Evolutionary conservation across 306 rosid genomes (phyloP), one percentile per base, ranked within the genome.

Genomic region (Dalbergia oliveri): DNA sequence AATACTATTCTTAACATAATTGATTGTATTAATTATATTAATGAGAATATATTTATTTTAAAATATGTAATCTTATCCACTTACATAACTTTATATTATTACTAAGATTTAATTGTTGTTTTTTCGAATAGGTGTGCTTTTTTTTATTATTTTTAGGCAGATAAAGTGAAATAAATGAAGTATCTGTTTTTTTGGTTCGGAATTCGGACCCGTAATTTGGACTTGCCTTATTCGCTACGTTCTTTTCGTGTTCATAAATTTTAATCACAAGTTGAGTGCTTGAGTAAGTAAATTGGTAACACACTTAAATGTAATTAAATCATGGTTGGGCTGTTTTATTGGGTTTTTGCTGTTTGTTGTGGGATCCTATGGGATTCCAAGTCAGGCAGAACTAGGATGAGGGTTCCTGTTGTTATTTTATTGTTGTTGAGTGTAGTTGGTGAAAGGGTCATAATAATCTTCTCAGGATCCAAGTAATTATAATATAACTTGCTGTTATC

Each of bases 321-420:
- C 8, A 35, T 64, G 49, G 67, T 64, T 15, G 15, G 43, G 10
- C 4, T 26, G 1, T 31, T 4, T 12, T 31, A 13, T 61, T 31
- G 18, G 43, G 15, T 47, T 47, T 47, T 53, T 15, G 19, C 21
- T n/a, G 59, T 53, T 53, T 53, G 3, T 21, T 6, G 56, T 50
- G 56, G n/a, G 56, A 50, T 50, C 56, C 56, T 50, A 50, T 4
- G 13, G 56, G 56, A 34, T 62, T 61, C 41, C 16, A 4, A 61
- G n/a, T 11, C 43, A 61, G 18, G 9, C 7, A 4, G n/a, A 61
- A 31, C 18, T 5, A 31, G 1, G 43, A 6, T 31, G 43, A 61
- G 43, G 31, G 16, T 19, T 60, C 16, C 8, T 65, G 37, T 53
- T 65, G 70, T 65, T 65, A 41, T 65, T 65, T 65, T n/a, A 37